Conservation (phyloP, 176 grass and related monocot species). For the Ampelocalamus luodianensis region DNA sequence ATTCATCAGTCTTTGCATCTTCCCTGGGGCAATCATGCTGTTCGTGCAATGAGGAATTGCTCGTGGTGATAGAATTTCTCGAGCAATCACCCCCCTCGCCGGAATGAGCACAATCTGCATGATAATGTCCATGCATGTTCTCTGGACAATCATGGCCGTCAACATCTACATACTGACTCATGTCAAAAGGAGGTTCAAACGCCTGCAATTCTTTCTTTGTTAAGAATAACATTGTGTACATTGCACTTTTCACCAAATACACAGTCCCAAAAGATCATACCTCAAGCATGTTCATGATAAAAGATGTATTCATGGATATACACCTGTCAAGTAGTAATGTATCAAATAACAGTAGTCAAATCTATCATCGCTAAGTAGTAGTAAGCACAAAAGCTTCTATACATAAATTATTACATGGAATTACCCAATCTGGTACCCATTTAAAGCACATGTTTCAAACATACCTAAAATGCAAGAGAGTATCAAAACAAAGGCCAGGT, state of each 20-base stretch:
- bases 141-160: slow-evolving; percentile 51
- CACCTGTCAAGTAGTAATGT: slow-evolving; percentile 67
- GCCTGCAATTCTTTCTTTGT: slow-evolving; percentile 61
- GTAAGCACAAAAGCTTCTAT: slow-evolving; percentile 19
- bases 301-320: slow-evolving; percentile 87
- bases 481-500: slow-evolving; percentile 23
- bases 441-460: slow-evolving; percentile 12
- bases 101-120: slow-evolving; percentile 49
- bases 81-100: slow-evolving; percentile 41
- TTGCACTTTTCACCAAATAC: slow-evolving; percentile 37
- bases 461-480: slow-evolving; percentile 27
- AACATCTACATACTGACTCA: slow-evolving; percentile 71
- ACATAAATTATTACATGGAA: slow-evolving; percentile 27
- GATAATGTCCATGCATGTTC: slow-evolving; percentile 52
- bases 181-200: slow-evolving; percentile 95
- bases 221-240: slow-evolving; percentile 21
- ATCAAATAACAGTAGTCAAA: slow-evolving; percentile 51
- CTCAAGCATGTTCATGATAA: slow-evolving; percentile 98
- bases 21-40: slow-evolving; percentile 30
- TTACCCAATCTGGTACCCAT: slow-evolving; percentile 15
- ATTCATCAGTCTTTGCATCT: slow-evolving; percentile 30
- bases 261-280: slow-evolving; percentile 54
- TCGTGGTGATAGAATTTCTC: slow-evolving; percentile 32
- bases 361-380: slow-evolving; percentile 33
- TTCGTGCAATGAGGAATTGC: slow-evolving; percentile 37